Evolutionary conservation across 2,329 filamentous ascomycete species (phyloP).

Genomic region (Pseudogymnoascus sp.): DNA sequence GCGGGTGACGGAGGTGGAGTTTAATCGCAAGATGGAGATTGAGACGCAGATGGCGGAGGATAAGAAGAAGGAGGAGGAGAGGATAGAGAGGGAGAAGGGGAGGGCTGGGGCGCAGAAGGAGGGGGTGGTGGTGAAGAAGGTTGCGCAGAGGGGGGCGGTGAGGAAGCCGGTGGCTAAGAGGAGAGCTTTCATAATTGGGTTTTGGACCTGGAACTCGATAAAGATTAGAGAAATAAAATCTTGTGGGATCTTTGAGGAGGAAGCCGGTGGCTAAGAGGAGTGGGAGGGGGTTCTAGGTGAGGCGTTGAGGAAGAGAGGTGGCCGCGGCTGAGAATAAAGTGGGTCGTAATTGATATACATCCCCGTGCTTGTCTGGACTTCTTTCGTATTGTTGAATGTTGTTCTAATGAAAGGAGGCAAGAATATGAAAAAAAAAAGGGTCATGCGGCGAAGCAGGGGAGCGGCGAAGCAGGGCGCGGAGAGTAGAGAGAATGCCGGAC

Average conservation of each 20-base stretch:
- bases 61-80: slow-evolving; percentile 58
- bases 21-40: slow-evolving; percentile 88
- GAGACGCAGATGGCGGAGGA: slow-evolving; percentile 88
- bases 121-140: slow-evolving; percentile 42
- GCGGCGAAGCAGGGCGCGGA: too few relatives aligned
- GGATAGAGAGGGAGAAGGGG: slow-evolving; percentile 43
- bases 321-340: too few relatives aligned
- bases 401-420: too few relatives aligned
- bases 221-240: not conserved
- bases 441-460: too few relatives aligned
- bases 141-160: slow-evolving; percentile 54
- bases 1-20: slow-evolving; percentile 81
- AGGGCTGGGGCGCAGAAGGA: slow-evolving; percentile 38
- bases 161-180: slow-evolving; percentile 53
- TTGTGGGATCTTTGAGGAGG: slow-evolving; percentile 40
- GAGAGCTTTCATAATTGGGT: slow-evolving; percentile 23
- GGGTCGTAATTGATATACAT: too few relatives aligned
- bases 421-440: too few relatives aligned
- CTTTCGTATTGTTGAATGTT: too few relatives aligned
- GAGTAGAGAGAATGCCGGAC: too few relatives aligned
- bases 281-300: slow-evolving; percentile 40
- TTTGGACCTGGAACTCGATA: not conserved
- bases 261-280: slow-evolving; percentile 52
- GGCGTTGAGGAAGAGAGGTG: too few relatives aligned
- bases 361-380: too few relatives aligned